A percentile compares a stretch with the other conserved stretches of the same genome.
phyloP scores from a whole-genome alignment of 345 rosid species.

The Eucalyptus regnans region DNA sequence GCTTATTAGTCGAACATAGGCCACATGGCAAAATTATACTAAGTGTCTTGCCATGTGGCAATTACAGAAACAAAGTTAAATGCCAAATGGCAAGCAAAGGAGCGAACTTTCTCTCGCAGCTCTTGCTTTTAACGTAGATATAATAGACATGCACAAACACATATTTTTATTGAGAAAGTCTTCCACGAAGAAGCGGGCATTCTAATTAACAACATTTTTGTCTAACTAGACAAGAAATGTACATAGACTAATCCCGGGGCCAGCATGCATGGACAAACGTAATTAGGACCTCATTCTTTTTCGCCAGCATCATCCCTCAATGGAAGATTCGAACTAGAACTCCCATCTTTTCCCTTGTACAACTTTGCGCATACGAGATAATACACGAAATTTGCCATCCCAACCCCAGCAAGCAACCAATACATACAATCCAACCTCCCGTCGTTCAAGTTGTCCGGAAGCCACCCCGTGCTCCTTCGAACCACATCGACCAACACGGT shows the following conservation, averaged over 20 bases:
- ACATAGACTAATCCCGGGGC: neutral
- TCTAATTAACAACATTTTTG: neutral
- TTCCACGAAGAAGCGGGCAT: neutral
- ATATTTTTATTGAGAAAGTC: neutral
- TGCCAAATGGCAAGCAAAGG: neutral
- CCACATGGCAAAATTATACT: neutral
- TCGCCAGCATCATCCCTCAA: neutral
- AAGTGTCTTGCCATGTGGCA: neutral
- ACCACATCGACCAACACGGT: constrained; percentile 20
- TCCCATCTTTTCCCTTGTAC: neutral
- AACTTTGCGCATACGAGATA: constrained; percentile 18
- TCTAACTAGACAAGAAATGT: neutral
- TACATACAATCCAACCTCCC: constrained; percentile 38
- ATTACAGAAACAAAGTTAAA: neutral
- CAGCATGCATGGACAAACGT: neutral
- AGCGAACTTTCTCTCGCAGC: neutral
- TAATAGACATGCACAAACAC: neutral
- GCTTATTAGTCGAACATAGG: neutral
- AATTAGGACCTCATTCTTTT: neutral
- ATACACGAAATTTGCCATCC: constrained; percentile 29
- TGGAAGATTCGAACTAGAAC: neutral
- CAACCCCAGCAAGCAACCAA: constrained; percentile 20
- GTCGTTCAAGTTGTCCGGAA: constrained; percentile 28
- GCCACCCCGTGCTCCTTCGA: constrained; percentile 24
- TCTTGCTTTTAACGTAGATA: neutral